Evolutionary conservation across 441 rosid species (phyloP).

Genomic region (Melastoma candidum): DNA sequence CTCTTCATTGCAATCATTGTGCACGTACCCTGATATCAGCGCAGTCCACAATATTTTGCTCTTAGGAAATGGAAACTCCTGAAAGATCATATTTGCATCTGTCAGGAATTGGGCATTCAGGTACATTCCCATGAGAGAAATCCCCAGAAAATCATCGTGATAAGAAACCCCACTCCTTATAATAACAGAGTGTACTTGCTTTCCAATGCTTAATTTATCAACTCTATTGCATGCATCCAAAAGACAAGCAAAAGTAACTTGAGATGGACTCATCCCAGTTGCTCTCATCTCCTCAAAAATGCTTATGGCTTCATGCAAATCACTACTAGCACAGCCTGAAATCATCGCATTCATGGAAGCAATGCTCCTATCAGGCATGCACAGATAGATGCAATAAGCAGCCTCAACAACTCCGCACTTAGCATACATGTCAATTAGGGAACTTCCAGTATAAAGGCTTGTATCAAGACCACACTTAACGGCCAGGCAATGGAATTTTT

Average conservation of each 20-base stretch:
- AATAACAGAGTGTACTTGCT: conserved; percentile 53
- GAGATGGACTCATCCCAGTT: conserved; percentile 50
- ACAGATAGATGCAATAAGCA: conserved; percentile 34
- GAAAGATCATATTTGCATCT: conserved; percentile 54
- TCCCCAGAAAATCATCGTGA: conserved; percentile 59
- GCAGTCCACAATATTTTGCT: conserved; percentile 71
- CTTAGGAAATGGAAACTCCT: conserved; percentile 46
- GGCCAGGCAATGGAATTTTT: conserved; percentile 59
- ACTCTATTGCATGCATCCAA: conserved; percentile 68
- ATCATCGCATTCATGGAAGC: conserved; percentile 79
- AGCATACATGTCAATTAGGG: conserved; percentile 79
- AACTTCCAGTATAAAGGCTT: conserved; percentile 71
- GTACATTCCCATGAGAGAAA: conserved; percentile 73
- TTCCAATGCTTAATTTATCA: conserved; percentile 42
- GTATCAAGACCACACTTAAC: conserved; percentile 58
- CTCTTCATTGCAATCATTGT: conserved; percentile 55
- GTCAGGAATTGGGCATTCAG: conserved; percentile 41
- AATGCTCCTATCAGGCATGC: conserved; percentile 52
- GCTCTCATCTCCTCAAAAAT: conserved; percentile 53
- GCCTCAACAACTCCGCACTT: conserved; percentile 46
- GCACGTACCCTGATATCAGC: conserved; percentile 67
- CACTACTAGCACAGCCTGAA: conserved; percentile 53
- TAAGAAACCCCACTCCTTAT: conserved; percentile 41
- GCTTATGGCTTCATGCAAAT: conserved; percentile 41
- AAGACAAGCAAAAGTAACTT: conserved; percentile 66